phyloP scores from a whole-genome alignment of 768 basidiomycete genomes.

The Calvatia gigantea region DNA sequence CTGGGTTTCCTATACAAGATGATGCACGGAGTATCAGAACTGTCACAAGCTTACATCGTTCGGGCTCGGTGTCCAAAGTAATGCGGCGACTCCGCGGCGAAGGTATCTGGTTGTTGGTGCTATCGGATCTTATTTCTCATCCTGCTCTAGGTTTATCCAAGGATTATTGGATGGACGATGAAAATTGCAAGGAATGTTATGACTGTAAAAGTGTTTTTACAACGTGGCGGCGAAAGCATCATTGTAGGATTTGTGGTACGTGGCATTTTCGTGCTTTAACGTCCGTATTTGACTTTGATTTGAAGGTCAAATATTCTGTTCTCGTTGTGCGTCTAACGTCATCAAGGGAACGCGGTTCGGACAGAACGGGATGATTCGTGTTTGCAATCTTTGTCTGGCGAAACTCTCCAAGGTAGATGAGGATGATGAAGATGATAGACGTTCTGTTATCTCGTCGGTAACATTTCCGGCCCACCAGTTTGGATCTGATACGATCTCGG shows the following conservation, averaged over 20 bases:
- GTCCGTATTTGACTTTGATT: background rate
- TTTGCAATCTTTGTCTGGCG: slow-evolving; percentile 94
- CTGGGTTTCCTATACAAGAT: slow-evolving; percentile 90
- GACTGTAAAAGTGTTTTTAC: slow-evolving; percentile 95
- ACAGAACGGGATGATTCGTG: slow-evolving; percentile 90
- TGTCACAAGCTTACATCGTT: slow-evolving; percentile 63
- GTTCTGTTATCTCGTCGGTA: slow-evolving; percentile 72
- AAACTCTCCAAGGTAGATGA: slow-evolving; percentile 85
- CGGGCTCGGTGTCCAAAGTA: slow-evolving; percentile 86
- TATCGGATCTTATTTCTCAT: slow-evolving; percentile 1
- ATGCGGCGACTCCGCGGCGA: slow-evolving; percentile 89
- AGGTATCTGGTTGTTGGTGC: slow-evolving; percentile 38
- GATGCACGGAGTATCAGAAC: slow-evolving; percentile 87
- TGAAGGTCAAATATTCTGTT: slow-evolving; percentile 94
- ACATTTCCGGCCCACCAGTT: slow-evolving; percentile 80
- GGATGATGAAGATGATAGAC: slow-evolving; percentile 86
- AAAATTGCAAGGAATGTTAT: slow-evolving; percentile 92
- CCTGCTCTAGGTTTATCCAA: slow-evolving; percentile 65
- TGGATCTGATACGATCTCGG: slow-evolving; percentile 38
- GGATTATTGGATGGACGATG: slow-evolving; percentile 99
- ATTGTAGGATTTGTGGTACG: slow-evolving; percentile 94
- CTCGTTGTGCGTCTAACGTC: slow-evolving; percentile 93
- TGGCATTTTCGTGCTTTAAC: slow-evolving; percentile 7
- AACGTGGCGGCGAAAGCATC: slow-evolving; percentile 93
- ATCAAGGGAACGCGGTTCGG: slow-evolving; percentile 94